These are phyloP conservation scores for Aspergillus campestris DNA, from an alignment of 495 filamentous ascomycete species.

Conservation along the genomic window DNA sequence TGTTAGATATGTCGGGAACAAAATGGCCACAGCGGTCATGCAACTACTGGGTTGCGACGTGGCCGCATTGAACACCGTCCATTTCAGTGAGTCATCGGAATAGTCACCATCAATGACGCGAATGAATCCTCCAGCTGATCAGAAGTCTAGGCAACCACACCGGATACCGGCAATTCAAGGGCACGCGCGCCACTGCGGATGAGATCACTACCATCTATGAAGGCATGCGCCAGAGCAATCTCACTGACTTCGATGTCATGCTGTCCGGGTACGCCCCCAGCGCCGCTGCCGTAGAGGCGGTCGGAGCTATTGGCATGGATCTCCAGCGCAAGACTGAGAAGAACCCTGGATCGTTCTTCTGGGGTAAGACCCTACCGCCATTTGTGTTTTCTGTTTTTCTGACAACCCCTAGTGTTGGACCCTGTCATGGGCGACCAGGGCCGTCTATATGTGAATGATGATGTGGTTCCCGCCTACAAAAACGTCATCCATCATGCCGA, in stretches of 20 bases:
- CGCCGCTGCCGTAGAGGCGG: conserved; percentile 70
- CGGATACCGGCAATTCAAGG: conserved; percentile 79
- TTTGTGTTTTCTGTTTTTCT: background rate
- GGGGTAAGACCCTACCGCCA: conserved; percentile 45
- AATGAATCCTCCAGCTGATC: background rate
- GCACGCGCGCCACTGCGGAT: conserved; percentile 66
- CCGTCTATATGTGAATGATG: conserved; percentile 77
- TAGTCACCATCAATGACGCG: conserved; percentile 1
- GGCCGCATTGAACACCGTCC: conserved; percentile 85
- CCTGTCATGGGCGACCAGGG: conserved; percentile 98
- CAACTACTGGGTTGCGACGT: conserved; percentile 91
- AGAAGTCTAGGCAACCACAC: conserved; percentile 71
- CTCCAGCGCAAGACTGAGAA: conserved; percentile 55
- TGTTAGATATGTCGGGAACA: conserved; percentile 88
- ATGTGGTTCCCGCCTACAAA: conserved; percentile 88
- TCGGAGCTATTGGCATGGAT: conserved; percentile 75
- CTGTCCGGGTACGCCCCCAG: conserved; percentile 89
- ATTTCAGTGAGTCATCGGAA: conserved; percentile 63
- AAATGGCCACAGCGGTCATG: conserved; percentile 87
- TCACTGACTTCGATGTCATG: conserved; percentile 84
- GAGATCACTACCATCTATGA: conserved; percentile 81
- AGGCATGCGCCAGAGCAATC: conserved; percentile 70
- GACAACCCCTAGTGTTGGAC: conserved; percentile 57
- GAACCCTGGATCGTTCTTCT: conserved; percentile 78
- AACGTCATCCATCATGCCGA: conserved; percentile 70